Evolutionary conservation across 768 basidiomycete genomes (phyloP).

Genomic region (Leccinum sublutescens): DNA sequence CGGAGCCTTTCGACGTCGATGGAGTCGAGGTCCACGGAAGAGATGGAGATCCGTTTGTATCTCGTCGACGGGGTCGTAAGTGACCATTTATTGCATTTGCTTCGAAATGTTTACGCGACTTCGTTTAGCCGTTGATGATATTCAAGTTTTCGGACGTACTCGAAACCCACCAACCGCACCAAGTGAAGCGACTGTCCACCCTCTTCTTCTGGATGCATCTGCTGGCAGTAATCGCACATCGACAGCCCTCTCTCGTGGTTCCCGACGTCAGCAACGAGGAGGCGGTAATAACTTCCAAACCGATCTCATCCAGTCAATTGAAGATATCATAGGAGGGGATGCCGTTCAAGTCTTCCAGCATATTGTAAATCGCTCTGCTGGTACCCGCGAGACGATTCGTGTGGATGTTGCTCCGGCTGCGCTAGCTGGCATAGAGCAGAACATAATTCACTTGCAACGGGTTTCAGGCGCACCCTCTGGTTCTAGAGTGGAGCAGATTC

Average conservation of each 20-base stretch:
- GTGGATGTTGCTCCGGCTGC: slow-evolving; percentile 72
- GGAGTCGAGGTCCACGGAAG: slow-evolving; percentile 45
- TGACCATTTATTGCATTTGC: background rate
- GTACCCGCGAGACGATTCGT: slow-evolving; percentile 64
- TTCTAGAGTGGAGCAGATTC: slow-evolving; percentile 58
- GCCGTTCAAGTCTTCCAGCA: slow-evolving; percentile 84
- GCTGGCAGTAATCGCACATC: slow-evolving; percentile 43
- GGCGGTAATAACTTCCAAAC: slow-evolving; percentile 44
- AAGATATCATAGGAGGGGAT: slow-evolving; percentile 77
- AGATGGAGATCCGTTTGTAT: slow-evolving; percentile 40
- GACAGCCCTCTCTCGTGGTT: slow-evolving; percentile 43
- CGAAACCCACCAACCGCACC: slow-evolving; percentile 50
- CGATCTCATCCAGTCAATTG: slow-evolving; percentile 73
- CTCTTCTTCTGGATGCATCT: slow-evolving; percentile 70
- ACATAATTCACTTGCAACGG: slow-evolving; percentile 47
- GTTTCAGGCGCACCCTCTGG: slow-evolving; percentile 48
- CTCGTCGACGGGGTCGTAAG: slow-evolving; percentile 50
- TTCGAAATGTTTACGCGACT: background rate
- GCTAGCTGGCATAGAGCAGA: slow-evolving; percentile 58
- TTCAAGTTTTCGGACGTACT: slow-evolving; percentile 62
- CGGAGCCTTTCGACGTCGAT: slow-evolving; percentile 49
- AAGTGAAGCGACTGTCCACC: slow-evolving; percentile 77
- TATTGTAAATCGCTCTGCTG: slow-evolving; percentile 62
- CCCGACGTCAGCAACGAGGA: slow-evolving; percentile 58
- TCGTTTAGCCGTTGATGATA: slow-evolving; percentile 47